Evolutionary conservation across 371 early-diverging fungal species (phyloP).

Genomic region (Mucor velutinosus): DNA sequence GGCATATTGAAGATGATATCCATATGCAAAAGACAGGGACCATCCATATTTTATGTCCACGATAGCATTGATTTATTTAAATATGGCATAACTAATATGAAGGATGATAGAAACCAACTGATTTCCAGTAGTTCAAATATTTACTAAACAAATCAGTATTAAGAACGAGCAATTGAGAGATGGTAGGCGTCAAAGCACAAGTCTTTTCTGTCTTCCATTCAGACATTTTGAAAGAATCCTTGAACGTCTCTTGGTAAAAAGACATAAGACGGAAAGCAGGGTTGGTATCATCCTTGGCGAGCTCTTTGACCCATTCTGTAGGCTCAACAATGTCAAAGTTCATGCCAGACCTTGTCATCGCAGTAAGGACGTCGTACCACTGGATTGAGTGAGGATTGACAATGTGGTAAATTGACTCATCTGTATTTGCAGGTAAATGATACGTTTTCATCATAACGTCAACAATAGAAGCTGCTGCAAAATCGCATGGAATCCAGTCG

Average conservation of each 20-base stretch:
- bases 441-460: slow-evolving; percentile 33
- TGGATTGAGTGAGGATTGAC: slow-evolving; percentile 30
- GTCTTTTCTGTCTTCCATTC: background rate
- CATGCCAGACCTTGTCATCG: slow-evolving; percentile 28
- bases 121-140: too few relatives aligned
- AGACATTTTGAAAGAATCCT: background rate
- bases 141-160: too few relatives aligned
- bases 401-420: slow-evolving; percentile 33
- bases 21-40: too few relatives aligned
- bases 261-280: slow-evolving; percentile 36
- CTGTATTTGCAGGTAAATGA: slow-evolving; percentile 1
- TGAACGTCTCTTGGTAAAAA: slow-evolving; percentile 32
- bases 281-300: slow-evolving; percentile 35
- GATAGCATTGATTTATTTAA: too few relatives aligned
- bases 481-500: slow-evolving; percentile 46
- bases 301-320: slow-evolving; percentile 30
- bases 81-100: too few relatives aligned
- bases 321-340: slow-evolving; percentile 27
- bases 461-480: slow-evolving; percentile 32
- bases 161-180: too few relatives aligned
- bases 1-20: too few relatives aligned
- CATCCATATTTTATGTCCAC: too few relatives aligned
- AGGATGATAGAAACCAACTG: background rate
- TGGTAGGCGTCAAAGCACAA: too few relatives aligned
- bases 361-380: slow-evolving; percentile 27